These are phyloP conservation scores for Tolypocladium album DNA, from an alignment of 2,329 filamentous ascomycete genomes.

Conservation along the genomic window DNA sequence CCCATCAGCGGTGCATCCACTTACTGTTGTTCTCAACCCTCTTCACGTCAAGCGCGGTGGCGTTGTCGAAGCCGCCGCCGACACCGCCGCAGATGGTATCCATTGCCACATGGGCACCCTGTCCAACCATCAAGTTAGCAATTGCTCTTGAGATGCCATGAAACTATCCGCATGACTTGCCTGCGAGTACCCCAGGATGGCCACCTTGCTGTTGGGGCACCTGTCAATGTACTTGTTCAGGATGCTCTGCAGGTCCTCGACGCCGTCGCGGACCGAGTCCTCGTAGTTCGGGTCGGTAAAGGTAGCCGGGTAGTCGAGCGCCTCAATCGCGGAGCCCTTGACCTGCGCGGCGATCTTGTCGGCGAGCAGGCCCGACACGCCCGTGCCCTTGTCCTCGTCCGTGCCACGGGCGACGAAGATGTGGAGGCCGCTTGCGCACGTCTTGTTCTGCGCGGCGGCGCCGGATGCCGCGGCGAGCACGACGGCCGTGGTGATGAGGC, in stretches of 20 bases:
- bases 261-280: constrained; percentile 23
- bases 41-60: constrained; percentile 12
- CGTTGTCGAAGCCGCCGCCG: constrained; percentile 15
- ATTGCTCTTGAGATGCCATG: accelerated
- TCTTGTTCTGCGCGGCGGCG: constrained; percentile 11
- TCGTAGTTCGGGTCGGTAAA: constrained; percentile 20
- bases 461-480: constrained; percentile 11
- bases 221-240: constrained; percentile 19
- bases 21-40: constrained; percentile 23
- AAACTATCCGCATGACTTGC: constrained; percentile 6
- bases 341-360: constrained; percentile 19
- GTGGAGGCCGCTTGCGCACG: constrained; percentile 26
- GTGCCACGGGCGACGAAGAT: constrained; percentile 29
- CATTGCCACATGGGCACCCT: constrained; percentile 27
- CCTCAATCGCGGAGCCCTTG: constrained; percentile 20
- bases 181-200: constrained; percentile 31
- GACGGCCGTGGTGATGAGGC: neutral
- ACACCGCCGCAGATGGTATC: constrained; percentile 27
- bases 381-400: constrained; percentile 20
- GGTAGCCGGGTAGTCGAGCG: constrained; percentile 27
- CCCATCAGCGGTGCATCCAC: constrained; percentile 1
- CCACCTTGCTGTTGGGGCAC: constrained; percentile 29
- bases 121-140: neutral
- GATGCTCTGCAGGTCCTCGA: constrained; percentile 16
- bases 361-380: constrained; percentile 21